Conservation (phyloP, 352 stramenopile genomes). For the Globisporangium cederbergense region DNA sequence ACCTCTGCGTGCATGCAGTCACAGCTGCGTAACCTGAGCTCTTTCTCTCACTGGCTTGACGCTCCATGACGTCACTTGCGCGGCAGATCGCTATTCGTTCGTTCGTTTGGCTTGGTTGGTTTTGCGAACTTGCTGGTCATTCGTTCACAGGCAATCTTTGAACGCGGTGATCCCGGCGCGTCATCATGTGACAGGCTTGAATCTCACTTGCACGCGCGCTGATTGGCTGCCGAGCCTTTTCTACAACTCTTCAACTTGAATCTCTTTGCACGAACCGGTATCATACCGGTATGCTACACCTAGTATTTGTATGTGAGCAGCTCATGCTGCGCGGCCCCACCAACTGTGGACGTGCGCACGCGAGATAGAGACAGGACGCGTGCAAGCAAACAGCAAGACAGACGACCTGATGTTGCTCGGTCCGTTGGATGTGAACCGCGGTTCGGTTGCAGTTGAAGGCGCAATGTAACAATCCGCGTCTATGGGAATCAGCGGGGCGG, state of each 20-base stretch:
- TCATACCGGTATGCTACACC: neutral
- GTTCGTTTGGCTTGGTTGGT: too few species aligned
- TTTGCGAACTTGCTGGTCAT: neutral
- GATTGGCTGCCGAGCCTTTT: neutral
- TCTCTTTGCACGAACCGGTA: neutral
- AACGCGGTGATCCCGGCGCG: neutral
- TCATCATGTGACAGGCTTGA: conserved; percentile 14
- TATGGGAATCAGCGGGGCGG: neutral
- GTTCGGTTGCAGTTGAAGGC: conserved; percentile 7
- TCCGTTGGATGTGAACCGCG: neutral
- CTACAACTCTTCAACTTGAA: conserved; percentile 8
- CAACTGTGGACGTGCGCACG: neutral
- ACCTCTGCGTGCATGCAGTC: neutral
- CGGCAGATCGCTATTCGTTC: too few species aligned
- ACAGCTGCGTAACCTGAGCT: neutral
- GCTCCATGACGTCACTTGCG: conserved; percentile 3
- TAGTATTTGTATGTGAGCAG: neutral
- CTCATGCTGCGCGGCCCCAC: too few species aligned
- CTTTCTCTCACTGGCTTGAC: neutral
- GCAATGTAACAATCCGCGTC: neutral
- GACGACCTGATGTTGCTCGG: neutral
- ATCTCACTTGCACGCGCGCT: neutral
- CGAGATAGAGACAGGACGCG: neutral
- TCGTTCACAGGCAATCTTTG: conserved; percentile 1
- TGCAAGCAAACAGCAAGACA: neutral